These are phyloP conservation scores for Candida sithepensis DNA, from an alignment of 805 yeast species.

Conservation along the genomic window DNA sequence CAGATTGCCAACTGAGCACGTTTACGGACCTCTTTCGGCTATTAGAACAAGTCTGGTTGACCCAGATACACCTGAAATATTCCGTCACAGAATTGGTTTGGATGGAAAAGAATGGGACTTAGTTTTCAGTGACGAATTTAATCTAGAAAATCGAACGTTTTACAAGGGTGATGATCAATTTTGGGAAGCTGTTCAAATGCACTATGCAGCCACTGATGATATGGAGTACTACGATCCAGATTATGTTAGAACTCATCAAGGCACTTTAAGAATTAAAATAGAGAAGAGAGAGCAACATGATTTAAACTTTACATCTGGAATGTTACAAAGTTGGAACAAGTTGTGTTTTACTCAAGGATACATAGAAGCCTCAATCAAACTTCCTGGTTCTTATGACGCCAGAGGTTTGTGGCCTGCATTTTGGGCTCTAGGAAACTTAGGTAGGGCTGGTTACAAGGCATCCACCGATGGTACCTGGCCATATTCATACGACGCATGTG, in stretches of 20 bases:
- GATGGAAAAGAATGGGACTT: conserved; percentile 62
- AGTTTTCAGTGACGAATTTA: conserved; percentile 82
- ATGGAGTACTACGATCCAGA: conserved; percentile 89
- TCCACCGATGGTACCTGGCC: conserved; percentile 89
- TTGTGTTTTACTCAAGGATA: conserved; percentile 75
- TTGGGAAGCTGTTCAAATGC: conserved; percentile 71
- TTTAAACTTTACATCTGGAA: conserved; percentile 74
- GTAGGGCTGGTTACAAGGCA: conserved; percentile 77
- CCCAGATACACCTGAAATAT: conserved; percentile 57
- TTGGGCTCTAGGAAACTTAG: conserved; percentile 85
- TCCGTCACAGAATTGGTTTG: conserved; percentile 40
- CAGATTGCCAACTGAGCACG: neutral
- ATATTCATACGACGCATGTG: conserved; percentile 72
- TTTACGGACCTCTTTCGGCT: conserved; percentile 1
- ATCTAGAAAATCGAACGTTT: conserved; percentile 75
- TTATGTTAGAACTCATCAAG: conserved; percentile 65
- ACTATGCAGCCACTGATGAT: conserved; percentile 77
- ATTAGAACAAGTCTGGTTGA: conserved; percentile 38
- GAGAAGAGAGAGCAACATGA: conserved; percentile 73
- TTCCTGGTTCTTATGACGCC: conserved; percentile 68
- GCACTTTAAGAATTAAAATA: conserved; percentile 58
- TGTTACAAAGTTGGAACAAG: conserved; percentile 87
- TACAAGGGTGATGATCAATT: conserved; percentile 81
- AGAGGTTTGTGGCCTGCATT: conserved; percentile 88
- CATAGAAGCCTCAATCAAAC: conserved; percentile 63